Base-by-base conservation (phyloP, 1,284 basidiomycete species). In the Puccinia coronata region DNA sequence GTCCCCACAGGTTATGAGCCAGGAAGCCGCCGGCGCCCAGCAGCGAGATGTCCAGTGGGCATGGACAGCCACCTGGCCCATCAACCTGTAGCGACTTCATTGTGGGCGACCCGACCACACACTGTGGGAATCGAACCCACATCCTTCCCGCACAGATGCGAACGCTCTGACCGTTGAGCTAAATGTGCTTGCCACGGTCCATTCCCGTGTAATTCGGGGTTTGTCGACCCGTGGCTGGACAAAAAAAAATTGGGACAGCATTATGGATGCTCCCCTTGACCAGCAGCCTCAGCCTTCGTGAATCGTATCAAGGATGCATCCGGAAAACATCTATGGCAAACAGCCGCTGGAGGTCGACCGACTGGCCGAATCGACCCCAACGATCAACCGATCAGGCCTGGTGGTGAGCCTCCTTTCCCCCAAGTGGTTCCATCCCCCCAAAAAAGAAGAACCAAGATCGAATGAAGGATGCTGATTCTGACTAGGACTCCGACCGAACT, bases 271-370 rank as follows among this genome's bases (percentile, higher is more conserved):
- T n/a, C n/a, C n/a, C n/a, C n/a, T n/a, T n/a, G n/a, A n/a, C n/a
- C n/a, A n/a, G 23, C 16, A n/a, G 16, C 51, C 11, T 20, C 51
- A n/a, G 51, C 23, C n/a, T n/a, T n/a, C n/a, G n/a, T n/a, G n/a
- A n/a, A n/a, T 53, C 51, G 5, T 5, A n/a, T 12, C 59, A 28
- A 51, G 49, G 20, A 87, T 87, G 87, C 87, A 87, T 81, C 84
- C 85, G 5, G 82, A 82, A 47, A 88, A 87, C 81, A 86, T 84
- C 0, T 88, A 88, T 82, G 59, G 59, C 2, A 61, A 74, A n/a
- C 85, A 83, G 1, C 88, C 90, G 0, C 91, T 91, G 0, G 89
- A 94, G 86, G 95, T 95, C 84, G 80, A 84, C 1, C 84, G 86
- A 23, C 88, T 96, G 1, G 91, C 92, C 0, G 85, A 88, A 4